Percentiles rank a stretch among this genome's conserved stretches.
These are phyloP conservation scores for Alternaria dauci DNA, from an alignment of 2,329 filamentous ascomycete species.

Conservation along the genomic window DNA sequence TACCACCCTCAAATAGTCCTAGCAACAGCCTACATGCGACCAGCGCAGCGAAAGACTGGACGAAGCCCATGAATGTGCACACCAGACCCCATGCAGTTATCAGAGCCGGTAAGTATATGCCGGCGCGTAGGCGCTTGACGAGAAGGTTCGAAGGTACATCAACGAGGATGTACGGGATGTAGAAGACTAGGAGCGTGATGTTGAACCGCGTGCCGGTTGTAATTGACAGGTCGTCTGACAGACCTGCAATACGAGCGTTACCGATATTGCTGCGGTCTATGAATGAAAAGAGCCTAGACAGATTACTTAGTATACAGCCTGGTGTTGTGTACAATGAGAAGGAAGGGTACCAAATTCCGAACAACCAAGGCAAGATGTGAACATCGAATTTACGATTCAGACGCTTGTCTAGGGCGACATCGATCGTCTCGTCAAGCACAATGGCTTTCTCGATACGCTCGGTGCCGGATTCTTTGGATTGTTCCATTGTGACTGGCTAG, in stretches of 20 bases:
- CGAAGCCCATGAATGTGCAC: conserved; percentile 53
- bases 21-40: conserved; percentile 54
- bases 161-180: conserved; percentile 55
- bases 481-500: conserved; percentile 5
- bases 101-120: conserved; percentile 52
- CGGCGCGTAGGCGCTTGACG: conserved; percentile 52
- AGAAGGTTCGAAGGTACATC: conserved; percentile 55
- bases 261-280: conserved; percentile 56
- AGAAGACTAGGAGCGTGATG: conserved; percentile 56
- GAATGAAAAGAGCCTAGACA: conserved; percentile 53
- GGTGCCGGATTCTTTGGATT: background rate
- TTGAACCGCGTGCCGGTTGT: conserved; percentile 53
- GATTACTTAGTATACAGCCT: background rate
- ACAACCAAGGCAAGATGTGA: conserved; percentile 57
- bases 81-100: conserved; percentile 53
- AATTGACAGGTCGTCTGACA: conserved; percentile 52
- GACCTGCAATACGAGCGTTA: conserved; percentile 55
- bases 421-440: background rate
- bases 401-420: conserved; percentile 37
- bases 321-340: background rate
- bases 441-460: conserved; percentile 13
- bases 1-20: conserved; percentile 54
- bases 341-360: conserved; percentile 50
- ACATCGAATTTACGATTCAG: conserved; percentile 55
- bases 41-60: conserved; percentile 52